These are phyloP conservation scores for Torulaspora franciscae DNA, from an alignment of 805 yeast genomes.

Conservation along the genomic window DNA sequence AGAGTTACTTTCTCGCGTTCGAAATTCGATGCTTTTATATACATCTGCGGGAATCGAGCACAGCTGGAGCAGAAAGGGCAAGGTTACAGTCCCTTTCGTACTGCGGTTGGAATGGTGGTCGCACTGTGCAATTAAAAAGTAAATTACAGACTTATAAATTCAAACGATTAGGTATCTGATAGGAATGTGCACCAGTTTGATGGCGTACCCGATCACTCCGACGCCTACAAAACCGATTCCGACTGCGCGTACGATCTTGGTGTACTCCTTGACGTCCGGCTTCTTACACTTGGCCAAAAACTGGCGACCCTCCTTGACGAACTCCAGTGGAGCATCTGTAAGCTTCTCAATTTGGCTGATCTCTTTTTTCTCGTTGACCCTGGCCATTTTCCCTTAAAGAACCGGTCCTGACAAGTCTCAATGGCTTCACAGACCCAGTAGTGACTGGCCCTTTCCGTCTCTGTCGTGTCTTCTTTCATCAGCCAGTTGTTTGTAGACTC, in stretches of 20 bases:
- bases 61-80: not conserved
- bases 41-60: not conserved
- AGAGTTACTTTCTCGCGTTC: not conserved
- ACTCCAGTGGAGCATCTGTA: constrained; percentile 84
- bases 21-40: not conserved
- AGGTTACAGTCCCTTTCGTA: not conserved
- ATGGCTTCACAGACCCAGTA: not conserved
- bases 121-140: not conserved
- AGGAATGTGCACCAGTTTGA: constrained; percentile 91
- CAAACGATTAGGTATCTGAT: constrained; percentile 91
- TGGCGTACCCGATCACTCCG: constrained; percentile 96
- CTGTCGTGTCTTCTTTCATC: not conserved
- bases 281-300: constrained; percentile 89
- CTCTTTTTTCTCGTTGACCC: constrained; percentile 29
- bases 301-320: constrained; percentile 84
- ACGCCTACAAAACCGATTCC: constrained; percentile 95
- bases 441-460: not conserved
- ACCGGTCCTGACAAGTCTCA: not conserved
- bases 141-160: constrained; percentile 14
- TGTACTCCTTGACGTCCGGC: constrained; percentile 84
- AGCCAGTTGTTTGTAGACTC: not conserved
- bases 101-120: not conserved
- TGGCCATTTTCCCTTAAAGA: constrained; percentile 17
- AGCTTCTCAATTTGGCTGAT: constrained; percentile 50
- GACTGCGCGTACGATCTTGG: constrained; percentile 86